Percentiles rank a stretch among this genome's conserved stretches.
phyloP scores from a whole-genome alignment of 2,329 filamentous ascomycete species.

The Escovopsis weberi region DNA sequence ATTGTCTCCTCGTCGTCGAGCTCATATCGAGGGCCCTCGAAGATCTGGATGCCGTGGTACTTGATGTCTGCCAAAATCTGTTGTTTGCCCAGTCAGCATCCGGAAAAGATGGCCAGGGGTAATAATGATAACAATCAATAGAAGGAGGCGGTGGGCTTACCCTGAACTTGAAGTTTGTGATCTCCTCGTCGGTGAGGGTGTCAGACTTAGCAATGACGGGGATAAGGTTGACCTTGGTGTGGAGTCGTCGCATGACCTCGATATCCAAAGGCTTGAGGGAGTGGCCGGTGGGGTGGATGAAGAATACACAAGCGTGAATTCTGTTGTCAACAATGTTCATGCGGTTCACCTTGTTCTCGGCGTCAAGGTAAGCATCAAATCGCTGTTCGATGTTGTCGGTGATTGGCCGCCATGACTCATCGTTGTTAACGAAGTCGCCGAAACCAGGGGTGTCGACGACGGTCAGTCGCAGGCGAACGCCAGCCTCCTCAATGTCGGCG shows the following conservation, averaged over 20 bases:
- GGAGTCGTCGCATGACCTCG: slow-evolving; percentile 96
- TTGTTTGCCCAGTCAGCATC: not conserved
- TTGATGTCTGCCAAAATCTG: slow-evolving; percentile 95
- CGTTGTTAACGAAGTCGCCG: slow-evolving; percentile 99
- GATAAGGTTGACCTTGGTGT: slow-evolving; percentile 99
- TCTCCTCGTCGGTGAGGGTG: slow-evolving; percentile 93
- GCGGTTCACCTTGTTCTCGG: slow-evolving; percentile 99
- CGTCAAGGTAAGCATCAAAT: slow-evolving; percentile 95
- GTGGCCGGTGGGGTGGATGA: slow-evolving; percentile 97
- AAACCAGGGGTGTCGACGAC: slow-evolving; percentile 98
- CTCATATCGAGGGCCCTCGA: slow-evolving; percentile 96
- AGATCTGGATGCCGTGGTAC: slow-evolving; percentile 96
- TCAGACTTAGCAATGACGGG: slow-evolving; percentile 40
- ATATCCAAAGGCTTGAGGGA: slow-evolving; percentile 97
- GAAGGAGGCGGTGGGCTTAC: slow-evolving; percentile 42
- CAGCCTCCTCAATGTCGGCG: slow-evolving; percentile 95
- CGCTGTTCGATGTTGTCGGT: slow-evolving; percentile 99
- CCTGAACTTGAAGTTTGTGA: slow-evolving; percentile 85
- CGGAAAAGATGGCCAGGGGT: not conserved
- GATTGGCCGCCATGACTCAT: slow-evolving; percentile 97
- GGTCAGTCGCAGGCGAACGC: slow-evolving; percentile 86
- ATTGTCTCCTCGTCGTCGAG: slow-evolving; percentile 99
- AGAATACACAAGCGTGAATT: slow-evolving; percentile 97
- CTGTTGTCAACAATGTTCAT: slow-evolving; percentile 99
- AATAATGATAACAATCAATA: not conserved